Evolutionary conservation across 148 eudicot genomes (phyloP).

Genomic region (Persicaria maculosa): DNA sequence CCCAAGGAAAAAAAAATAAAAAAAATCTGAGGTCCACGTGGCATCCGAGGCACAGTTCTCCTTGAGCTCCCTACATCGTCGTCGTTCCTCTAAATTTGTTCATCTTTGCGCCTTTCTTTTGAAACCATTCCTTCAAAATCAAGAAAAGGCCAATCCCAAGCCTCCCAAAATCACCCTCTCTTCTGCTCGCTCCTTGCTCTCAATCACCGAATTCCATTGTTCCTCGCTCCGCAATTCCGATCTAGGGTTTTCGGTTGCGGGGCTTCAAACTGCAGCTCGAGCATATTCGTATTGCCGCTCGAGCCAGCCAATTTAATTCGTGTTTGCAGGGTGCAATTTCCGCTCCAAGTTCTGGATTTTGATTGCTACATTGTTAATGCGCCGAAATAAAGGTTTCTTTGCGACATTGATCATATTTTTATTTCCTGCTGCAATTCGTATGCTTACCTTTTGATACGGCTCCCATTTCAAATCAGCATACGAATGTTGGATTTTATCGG

Average conservation of each 20-base stretch:
- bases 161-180: neutral
- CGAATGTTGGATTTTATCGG: too few species aligned
- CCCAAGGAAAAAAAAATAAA: too few species aligned
- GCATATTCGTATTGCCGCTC: neutral
- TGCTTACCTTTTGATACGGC: neutral
- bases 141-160: neutral
- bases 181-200: slow-evolving; percentile 8
- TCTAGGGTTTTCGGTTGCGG: neutral
- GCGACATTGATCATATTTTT: neutral
- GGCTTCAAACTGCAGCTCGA: neutral
- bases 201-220: neutral
- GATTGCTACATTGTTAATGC: neutral
- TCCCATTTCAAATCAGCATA: too few species aligned
- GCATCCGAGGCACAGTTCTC: neutral
- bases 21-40: neutral
- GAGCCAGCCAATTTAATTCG: neutral
- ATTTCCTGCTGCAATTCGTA: neutral
- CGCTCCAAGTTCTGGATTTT: neutral
- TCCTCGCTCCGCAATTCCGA: slow-evolving; percentile 5
- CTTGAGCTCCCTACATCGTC: neutral
- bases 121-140: neutral
- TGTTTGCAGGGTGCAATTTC: neutral
- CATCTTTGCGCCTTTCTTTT: slow-evolving; percentile 1
- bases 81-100: neutral
- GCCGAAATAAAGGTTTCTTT: neutral